Percentiles rank a stretch among this genome's conserved stretches.
phyloP scores from a whole-genome alignment of 2,329 filamentous ascomycete genomes.

The Paraconiothyrium sp. region DNA sequence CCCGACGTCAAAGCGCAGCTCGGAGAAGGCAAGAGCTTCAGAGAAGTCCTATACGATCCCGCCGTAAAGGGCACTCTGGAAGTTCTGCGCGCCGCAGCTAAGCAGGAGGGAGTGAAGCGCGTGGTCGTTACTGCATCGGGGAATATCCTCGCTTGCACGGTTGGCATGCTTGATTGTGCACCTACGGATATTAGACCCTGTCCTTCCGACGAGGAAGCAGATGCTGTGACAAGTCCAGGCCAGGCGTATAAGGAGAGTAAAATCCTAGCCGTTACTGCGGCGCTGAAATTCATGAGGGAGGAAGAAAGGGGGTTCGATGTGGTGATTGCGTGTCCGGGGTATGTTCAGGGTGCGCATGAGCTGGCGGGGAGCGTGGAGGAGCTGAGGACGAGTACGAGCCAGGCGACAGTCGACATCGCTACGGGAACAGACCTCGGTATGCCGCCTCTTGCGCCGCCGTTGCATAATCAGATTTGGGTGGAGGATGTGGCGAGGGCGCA shows the following conservation, averaged over 20 bases:
- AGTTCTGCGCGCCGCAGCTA: neutral
- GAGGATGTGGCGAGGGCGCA: constrained; percentile 10
- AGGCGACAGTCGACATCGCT: constrained; percentile 5
- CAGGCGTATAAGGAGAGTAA: constrained; percentile 4
- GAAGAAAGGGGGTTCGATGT: neutral
- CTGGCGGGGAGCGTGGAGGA: neutral
- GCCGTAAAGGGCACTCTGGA: constrained; percentile 6
- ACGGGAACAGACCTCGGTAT: neutral
- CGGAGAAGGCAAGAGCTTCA: neutral
- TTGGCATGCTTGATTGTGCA: neutral
- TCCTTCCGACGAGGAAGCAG: constrained; percentile 3
- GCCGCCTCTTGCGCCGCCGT: constrained; percentile 4
- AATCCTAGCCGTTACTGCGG: constrained; percentile 2
- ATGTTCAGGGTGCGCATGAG: constrained; percentile 7
- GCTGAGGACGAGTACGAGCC: constrained; percentile 1
- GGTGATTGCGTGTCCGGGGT: constrained; percentile 5
- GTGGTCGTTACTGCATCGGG: constrained; percentile 8
- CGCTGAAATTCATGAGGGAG: constrained; percentile 2
- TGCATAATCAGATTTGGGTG: constrained; percentile 6
- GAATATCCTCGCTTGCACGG: constrained; percentile 3
- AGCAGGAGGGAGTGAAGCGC: neutral
- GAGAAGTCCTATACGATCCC: constrained; percentile 8
- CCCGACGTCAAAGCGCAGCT: neutral
- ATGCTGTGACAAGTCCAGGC: neutral
- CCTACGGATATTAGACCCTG: constrained; percentile 2